Evolutionary conservation across 1,284 basidiomycete species (phyloP).

Genomic region (Exobasidium rhododendri): DNA sequence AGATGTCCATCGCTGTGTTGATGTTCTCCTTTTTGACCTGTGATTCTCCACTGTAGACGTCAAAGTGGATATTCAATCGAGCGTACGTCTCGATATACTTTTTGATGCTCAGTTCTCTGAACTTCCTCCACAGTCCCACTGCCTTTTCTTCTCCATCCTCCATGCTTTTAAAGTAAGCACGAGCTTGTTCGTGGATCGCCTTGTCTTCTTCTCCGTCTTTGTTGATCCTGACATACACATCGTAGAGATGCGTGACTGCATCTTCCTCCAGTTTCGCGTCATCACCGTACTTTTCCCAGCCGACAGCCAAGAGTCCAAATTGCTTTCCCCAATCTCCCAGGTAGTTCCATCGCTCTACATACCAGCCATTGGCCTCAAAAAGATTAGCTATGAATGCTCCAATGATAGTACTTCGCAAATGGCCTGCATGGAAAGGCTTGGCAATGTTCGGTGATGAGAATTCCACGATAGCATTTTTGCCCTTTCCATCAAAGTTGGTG

Average conservation of each 20-base stretch:
- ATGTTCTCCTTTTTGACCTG: conserved; percentile 77
- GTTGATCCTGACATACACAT: conserved; percentile 93
- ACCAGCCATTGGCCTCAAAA: conserved; percentile 90
- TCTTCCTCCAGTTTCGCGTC: conserved; percentile 78
- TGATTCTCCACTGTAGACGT: conserved; percentile 91
- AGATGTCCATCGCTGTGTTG: conserved; percentile 58
- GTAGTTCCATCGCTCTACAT: conserved; percentile 87
- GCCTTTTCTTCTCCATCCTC: conserved; percentile 79
- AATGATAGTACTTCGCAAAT: conserved; percentile 94
- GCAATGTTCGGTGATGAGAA: conserved; percentile 98
- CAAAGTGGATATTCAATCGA: conserved; percentile 85
- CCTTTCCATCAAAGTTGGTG: conserved; percentile 45
- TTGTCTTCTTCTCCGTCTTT: conserved; percentile 68
- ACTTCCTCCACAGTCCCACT: conserved; percentile 82
- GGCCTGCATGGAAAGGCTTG: conserved; percentile 97
- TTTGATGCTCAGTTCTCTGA: conserved; percentile 86
- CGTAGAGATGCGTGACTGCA: conserved; percentile 90
- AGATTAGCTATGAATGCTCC: conserved; percentile 89
- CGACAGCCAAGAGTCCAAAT: conserved; percentile 74
- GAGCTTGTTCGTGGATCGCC: conserved; percentile 74
- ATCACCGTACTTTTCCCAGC: conserved; percentile 86
- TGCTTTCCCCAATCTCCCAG: conserved; percentile 60
- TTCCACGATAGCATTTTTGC: conserved; percentile 61
- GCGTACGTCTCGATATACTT: conserved; percentile 89
- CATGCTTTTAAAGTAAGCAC: conserved; percentile 91